Evolutionary conservation across 2,329 filamentous ascomycete species (phyloP).

Genomic region (Aspergillus pseudoviridinutans): DNA sequence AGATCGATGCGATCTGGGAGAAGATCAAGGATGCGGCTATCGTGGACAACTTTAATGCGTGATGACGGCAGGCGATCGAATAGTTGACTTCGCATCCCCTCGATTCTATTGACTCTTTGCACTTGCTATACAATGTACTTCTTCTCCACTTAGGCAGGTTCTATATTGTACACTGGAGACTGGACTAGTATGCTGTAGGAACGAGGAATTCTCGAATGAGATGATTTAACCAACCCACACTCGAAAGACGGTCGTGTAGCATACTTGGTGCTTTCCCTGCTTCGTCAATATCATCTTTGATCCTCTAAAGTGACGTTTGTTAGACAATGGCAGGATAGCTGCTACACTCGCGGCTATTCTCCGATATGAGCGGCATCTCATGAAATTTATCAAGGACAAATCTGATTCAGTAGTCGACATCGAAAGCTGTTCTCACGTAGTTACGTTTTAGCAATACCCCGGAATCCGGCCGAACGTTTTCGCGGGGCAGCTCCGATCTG

Average conservation of each 20-base stretch:
- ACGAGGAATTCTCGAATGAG: no score
- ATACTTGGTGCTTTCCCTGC: neutral
- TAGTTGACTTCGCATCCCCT: no score
- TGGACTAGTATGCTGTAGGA: no score
- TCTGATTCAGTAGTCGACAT: neutral
- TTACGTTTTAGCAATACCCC: neutral
- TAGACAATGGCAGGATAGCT: neutral
- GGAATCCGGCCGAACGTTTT: constrained; percentile 29
- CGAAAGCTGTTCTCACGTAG: neutral
- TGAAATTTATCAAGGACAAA: neutral
- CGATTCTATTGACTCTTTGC: no score
- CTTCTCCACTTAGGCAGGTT: no score
- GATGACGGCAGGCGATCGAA: no score
- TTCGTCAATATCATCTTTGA: neutral
- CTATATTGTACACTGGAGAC: no score
- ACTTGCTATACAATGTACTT: no score
- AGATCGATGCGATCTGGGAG: constrained; percentile 27
- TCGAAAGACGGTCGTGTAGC: no score
- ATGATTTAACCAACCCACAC: no score
- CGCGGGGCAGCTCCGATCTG: constrained; percentile 12
- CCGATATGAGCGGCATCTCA: no score
- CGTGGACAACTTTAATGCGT: neutral
- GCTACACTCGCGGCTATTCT: neutral
- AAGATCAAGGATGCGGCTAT: constrained; percentile 18
- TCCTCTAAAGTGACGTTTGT: neutral